phyloP scores from a whole-genome alignment of 495 filamentous ascomycete species.

The Penicillium diatomitis region DNA sequence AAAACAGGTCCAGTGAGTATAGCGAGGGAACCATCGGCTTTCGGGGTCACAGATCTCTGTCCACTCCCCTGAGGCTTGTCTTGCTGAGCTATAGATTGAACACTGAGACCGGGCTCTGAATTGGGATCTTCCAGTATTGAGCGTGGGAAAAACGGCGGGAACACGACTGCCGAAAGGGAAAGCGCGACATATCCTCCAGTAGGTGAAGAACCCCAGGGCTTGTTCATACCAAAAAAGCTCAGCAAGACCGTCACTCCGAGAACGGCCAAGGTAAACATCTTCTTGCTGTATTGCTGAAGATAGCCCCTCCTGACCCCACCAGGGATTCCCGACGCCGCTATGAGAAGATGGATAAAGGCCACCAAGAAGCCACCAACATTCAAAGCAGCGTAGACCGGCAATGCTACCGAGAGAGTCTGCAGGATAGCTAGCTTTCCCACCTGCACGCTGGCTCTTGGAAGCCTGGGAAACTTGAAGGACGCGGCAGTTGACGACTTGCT shows the following conservation, averaged over 20 bases:
- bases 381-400: conserved; percentile 49
- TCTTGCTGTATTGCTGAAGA: conserved; percentile 18
- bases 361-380: conserved; percentile 47
- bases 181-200: conserved; percentile 40
- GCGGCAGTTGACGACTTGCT: conserved; percentile 3
- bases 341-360: conserved; percentile 40
- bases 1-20: conserved; percentile 20
- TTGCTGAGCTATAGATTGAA: conserved; percentile 9
- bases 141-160: conserved; percentile 33
- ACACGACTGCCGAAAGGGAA: conserved; percentile 30
- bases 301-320: conserved; percentile 3
- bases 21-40: conserved; percentile 23
- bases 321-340: conserved; percentile 33
- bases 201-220: conserved; percentile 23
- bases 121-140: conserved; percentile 15
- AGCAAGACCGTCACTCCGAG: conserved; percentile 17
- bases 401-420: conserved; percentile 27
- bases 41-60: conserved; percentile 8
- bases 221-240: conserved; percentile 27
- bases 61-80: conserved; percentile 4
- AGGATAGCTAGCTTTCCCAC: conserved; percentile 12
- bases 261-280: conserved; percentile 21
- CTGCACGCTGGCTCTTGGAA: conserved; percentile 12
- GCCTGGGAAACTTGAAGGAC: conserved; percentile 10
- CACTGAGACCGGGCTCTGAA: conserved; percentile 20